Base-by-base conservation (phyloP, 108 stramenopile genomes). In the Hondaea fermentalgiana region DNA sequence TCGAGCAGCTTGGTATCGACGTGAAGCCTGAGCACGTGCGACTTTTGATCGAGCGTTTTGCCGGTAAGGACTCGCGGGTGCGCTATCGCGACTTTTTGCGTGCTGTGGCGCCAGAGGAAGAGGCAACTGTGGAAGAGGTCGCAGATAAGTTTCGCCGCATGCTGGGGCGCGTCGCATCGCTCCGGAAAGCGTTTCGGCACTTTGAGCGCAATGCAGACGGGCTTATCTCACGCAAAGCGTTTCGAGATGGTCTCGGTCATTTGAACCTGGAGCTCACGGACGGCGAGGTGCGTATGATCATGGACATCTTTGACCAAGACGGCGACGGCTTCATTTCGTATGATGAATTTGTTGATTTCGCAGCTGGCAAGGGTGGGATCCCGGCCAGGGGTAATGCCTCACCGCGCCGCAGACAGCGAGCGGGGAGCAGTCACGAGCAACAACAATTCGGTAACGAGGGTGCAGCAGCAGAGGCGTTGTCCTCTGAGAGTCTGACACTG, bases 1-100 rank as follows among this genome's bases (percentile, higher is more conserved):
- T 90, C 58, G 21, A 28, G 49, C 51, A 88, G 59, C 88, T 90
- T 55, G 72, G 59, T n/a, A 51, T 90, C 57, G 21, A 71, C n/a
- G 47, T 90, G 45, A 42, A 60, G 64, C 42, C 60, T 16, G 59
- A 87, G 29, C 87, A 90, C 58, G 76, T 90, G 45, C 47, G 64
- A 6, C 10, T 53, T 12, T 23, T 83, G 4, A 83, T 83, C 49
- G 76, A 83, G 76, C 19, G 51, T 0, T 83, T 83, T 83, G 76
- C 76, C n/a, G 76, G 76, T 45, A 83, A 83, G 51, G 76, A 83
- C 76, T n/a, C 25, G 10, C 76, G 76, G 2, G 51, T 83, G 25
- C 76, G 76, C 6, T 83, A 83, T 35, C 76, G 76, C n/a, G 76
- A 83, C 51, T 83, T 83, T 83, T 83, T 83, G 76, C 45, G 51